A percentile compares a stretch with the other conserved stretches of the same genome.
These are phyloP conservation scores for Cordyceps farinosa DNA, from an alignment of 2,329 filamentous ascomycete species.

Conservation along the genomic window DNA sequence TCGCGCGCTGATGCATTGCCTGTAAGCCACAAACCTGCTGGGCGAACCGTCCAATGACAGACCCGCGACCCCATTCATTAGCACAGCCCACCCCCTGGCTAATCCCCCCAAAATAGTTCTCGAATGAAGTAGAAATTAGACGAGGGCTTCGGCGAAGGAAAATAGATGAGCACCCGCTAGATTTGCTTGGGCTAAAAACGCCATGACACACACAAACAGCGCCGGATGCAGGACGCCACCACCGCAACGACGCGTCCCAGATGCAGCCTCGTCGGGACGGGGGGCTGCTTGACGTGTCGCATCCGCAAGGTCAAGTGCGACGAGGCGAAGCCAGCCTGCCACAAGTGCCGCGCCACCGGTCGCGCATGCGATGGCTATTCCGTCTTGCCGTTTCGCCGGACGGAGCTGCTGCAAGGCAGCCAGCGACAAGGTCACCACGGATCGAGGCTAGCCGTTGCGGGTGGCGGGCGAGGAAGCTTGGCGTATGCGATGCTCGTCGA, in stretches of 20 bases:
- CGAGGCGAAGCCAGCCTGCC: constrained; percentile 2
- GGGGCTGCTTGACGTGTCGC: constrained; percentile 12
- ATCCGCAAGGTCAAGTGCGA: constrained; percentile 15
- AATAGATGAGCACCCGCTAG: background rate
- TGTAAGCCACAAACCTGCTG: background rate
- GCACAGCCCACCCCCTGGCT: background rate
- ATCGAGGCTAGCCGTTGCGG: background rate
- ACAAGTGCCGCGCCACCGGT: background rate
- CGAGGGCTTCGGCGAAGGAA: background rate
- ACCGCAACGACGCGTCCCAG: background rate
- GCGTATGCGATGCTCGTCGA: constrained; percentile 4
- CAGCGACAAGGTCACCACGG: background rate
- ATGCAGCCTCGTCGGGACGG: background rate
- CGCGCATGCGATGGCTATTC: constrained; percentile 9
- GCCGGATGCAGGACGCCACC: background rate
- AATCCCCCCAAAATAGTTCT: background rate
- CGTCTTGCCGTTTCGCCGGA: background rate
- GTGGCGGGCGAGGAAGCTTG: background rate
- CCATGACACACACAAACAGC: background rate
- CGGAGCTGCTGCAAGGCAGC: constrained; percentile 8
- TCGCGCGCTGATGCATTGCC: background rate
- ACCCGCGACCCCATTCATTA: background rate
- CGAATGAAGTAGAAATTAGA: background rate
- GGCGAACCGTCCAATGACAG: constrained; percentile 2
- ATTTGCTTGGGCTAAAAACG: background rate